phyloP scores from a whole-genome alignment of 2,329 filamentous ascomycete species.

The Alternaria hordeiaustralica region DNA sequence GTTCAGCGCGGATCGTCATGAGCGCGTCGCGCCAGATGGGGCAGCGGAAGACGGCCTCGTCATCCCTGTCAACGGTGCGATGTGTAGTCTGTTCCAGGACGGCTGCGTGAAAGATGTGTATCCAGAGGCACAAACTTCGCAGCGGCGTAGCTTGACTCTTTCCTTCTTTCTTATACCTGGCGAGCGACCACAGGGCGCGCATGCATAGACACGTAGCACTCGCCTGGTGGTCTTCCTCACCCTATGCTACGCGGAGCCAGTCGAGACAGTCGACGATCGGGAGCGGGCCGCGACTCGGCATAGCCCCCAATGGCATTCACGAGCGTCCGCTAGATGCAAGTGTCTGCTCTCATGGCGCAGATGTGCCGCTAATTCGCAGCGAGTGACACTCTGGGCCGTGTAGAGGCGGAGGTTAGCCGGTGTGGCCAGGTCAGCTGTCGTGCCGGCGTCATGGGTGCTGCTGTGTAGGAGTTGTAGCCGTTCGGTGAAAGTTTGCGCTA shows the following conservation, averaged over 20 bases:
- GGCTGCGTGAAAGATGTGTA: constrained; percentile 3
- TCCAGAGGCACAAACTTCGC: constrained; percentile 8
- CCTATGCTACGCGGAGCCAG: constrained; percentile 12
- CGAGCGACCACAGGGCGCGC: not conserved
- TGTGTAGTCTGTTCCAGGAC: constrained; percentile 11
- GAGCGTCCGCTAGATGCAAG: not conserved
- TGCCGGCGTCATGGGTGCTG: constrained; percentile 7
- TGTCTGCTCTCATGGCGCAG: not conserved
- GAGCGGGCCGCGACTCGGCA: constrained; percentile 16
- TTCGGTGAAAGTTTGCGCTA: constrained; percentile 14
- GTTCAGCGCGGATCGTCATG: constrained; percentile 16
- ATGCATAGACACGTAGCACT: constrained; percentile 25
- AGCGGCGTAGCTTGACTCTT: constrained; percentile 6
- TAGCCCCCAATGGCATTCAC: constrained; percentile 11
- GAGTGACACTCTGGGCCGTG: constrained; percentile 1
- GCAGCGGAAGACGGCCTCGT: constrained; percentile 16
- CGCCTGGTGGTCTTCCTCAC: constrained; percentile 8
- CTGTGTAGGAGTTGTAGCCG: constrained; percentile 7
- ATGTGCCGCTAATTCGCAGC: not conserved
- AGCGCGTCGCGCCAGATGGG: constrained; percentile 18
- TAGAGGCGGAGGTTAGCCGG: not conserved
- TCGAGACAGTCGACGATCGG: constrained; percentile 6
- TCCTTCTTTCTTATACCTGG: constrained; percentile 6
- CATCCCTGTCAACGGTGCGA: constrained; percentile 19
- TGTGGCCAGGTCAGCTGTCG: constrained; percentile 4